Percentiles rank a stretch among this genome's conserved stretches.
These are phyloP conservation scores for Globisporangium irregulare DNA, from an alignment of 352 stramenopile genomes.

Conservation along the genomic window DNA sequence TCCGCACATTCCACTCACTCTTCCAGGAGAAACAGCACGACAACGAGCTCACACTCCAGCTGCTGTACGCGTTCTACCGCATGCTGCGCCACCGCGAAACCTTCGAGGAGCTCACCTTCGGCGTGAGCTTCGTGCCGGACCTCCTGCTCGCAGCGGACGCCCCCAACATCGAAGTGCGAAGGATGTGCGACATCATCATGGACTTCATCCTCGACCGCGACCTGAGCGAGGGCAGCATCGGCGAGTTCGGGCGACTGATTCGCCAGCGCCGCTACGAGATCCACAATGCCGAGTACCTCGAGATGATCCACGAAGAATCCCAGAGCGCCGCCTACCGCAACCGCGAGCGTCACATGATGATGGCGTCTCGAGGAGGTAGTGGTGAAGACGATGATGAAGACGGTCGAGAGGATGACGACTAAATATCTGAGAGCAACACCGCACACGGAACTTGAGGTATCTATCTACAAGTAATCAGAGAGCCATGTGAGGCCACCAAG, in stretches of 20 bases:
- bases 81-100: slow-evolving; percentile 71
- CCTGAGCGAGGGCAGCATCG: slow-evolving; percentile 53
- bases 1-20: slow-evolving; percentile 73
- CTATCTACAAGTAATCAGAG: background rate
- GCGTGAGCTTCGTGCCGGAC: slow-evolving; percentile 70
- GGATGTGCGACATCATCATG: slow-evolving; percentile 87
- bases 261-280: slow-evolving; percentile 82
- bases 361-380: background rate
- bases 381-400: background rate
- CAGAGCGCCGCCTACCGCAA: slow-evolving; percentile 25
- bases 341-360: slow-evolving; percentile 16
- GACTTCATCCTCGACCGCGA: slow-evolving; percentile 83
- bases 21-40: slow-evolving; percentile 88
- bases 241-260: slow-evolving; percentile 77
- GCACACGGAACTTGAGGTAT: background rate
- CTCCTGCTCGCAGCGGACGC: slow-evolving; percentile 74
- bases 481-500: background rate
- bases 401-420: background rate
- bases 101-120: slow-evolving; percentile 78
- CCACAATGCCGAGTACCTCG: slow-evolving; percentile 86
- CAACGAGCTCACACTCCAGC: slow-evolving; percentile 79
- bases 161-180: slow-evolving; percentile 76
- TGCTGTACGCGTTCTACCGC: slow-evolving; percentile 79
- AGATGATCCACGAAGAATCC: slow-evolving; percentile 72
- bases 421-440: background rate